Evolutionary conservation across 2,329 filamentous ascomycete species (phyloP).

Genomic region (Rugonectria rugulosa): DNA sequence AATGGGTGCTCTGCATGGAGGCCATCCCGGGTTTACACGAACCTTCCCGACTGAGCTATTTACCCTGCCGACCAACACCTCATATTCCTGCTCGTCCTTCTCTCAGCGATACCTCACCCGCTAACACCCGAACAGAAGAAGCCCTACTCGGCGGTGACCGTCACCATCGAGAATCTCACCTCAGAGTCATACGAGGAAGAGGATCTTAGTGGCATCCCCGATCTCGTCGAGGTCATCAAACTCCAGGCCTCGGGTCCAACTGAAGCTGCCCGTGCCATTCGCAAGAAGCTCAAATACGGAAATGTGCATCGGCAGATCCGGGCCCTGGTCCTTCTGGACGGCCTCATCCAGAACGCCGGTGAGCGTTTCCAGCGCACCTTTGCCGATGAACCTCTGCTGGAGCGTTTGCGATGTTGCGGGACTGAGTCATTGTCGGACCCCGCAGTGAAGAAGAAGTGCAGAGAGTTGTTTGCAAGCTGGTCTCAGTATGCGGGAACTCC

Average conservation of each 20-base stretch:
- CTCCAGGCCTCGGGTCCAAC: constrained; percentile 86
- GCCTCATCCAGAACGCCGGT: constrained; percentile 93
- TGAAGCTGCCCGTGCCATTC: constrained; percentile 89
- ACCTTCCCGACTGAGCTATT: constrained; percentile 25
- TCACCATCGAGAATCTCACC: constrained; percentile 89
- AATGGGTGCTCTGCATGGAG: not conserved
- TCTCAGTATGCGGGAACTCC: constrained; percentile 82
- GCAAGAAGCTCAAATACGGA: constrained; percentile 99
- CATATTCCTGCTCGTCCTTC: too few species aligned
- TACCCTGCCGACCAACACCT: constrained; percentile 6
- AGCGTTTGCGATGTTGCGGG: constrained; percentile 87
- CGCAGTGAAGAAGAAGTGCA: constrained; percentile 88
- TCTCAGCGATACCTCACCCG: not conserved
- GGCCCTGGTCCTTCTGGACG: constrained; percentile 87
- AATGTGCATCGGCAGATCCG: constrained; percentile 91
- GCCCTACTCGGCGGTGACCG: constrained; percentile 92
- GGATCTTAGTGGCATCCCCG: constrained; percentile 88
- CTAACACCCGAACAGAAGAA: constrained; percentile 56
- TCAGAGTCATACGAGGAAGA: constrained; percentile 90
- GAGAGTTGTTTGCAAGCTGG: constrained; percentile 87
- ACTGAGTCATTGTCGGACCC: constrained; percentile 85
- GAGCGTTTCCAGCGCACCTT: constrained; percentile 86
- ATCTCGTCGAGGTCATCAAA: constrained; percentile 92
- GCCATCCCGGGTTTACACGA: not conserved
- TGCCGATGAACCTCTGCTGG: constrained; percentile 88